Evolutionary conservation across 805 yeast genomes (phyloP), one percentile per base, ranked within the genome.

Genomic region (Deakozyma indianensis): DNA sequence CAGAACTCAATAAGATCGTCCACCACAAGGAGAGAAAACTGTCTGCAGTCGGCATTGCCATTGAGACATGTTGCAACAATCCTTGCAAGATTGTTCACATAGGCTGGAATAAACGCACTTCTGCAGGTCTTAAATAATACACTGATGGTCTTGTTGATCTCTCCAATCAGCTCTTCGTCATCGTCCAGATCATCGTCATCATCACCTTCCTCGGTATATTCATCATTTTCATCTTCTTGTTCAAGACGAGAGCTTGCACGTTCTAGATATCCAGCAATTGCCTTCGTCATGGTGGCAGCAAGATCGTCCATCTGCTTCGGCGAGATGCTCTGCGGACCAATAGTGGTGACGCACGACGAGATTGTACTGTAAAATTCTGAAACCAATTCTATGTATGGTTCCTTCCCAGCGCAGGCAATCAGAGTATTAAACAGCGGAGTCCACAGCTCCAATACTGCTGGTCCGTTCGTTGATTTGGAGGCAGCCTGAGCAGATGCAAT

Each of bases 151-250:
- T 81, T 83, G 59, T 82, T 83, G 51, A 87, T 77, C 58, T 90
- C 95, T 55, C 86, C 94, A 44, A 87, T 65, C 41, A 92, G 67
- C 57, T 88, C 96, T 58, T 87, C 96, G 60, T 92, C 97, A 1
- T 92, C 80, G 47, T 80, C 87, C 46, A 77, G 83, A 48, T 82
- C 94, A 3, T 79, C 68, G 41, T 85, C 96, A 64, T 86, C 96
- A 48, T 82, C 81, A 60, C 80, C 87, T 55, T 84, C 95, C 58
- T 85, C 95, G 51, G 83, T 92, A 21, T 53, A 63, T 32, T 54
- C 57, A 9, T 55, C 56, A 18, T 53, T 61, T 23, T 41, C 51
- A 14, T 57, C 58, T n/a, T 63, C 56, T 40, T 73, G 80, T 48
- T 69, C 70, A 45, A 84, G 87, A 51, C 94, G 80, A 28, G 70